Conservation (phyloP, 2,329 filamentous ascomycete species). For the Thielaviopsis populi region DNA sequence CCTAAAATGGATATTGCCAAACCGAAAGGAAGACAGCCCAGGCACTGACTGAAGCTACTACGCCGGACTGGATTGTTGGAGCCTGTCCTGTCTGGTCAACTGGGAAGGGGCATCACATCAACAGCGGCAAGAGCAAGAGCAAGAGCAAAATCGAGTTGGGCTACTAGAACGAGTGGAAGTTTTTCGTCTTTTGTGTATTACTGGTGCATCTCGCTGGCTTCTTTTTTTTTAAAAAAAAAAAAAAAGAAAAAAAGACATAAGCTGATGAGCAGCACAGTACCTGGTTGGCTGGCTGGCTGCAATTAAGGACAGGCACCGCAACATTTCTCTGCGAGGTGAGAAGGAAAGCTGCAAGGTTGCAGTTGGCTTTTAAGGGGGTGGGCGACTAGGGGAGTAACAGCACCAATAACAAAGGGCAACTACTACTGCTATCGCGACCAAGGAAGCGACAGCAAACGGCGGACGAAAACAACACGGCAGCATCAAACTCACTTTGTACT, state of each 20-base stretch:
- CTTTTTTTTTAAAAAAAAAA: no score
- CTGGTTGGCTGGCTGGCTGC: no score
- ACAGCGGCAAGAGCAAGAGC: not conserved
- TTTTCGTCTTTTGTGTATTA: no score
- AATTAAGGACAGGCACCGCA: not conserved
- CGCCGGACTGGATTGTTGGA: not conserved
- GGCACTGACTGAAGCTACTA: not conserved
- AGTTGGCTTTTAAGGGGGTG: slow-evolving; percentile 5
- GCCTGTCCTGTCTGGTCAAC: not conserved
- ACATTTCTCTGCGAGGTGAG: not conserved
- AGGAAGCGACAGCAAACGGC: not conserved
- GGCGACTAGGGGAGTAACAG: not conserved
- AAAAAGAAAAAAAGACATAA: no score
- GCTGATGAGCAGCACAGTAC: no score
- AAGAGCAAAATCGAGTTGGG: no score
- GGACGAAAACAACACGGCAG: not conserved
- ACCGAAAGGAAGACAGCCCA: slow-evolving; percentile 4
- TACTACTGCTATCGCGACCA: not conserved
- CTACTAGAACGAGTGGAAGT: no score
- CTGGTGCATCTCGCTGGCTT: no score
- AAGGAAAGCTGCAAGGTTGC: slow-evolving; percentile 2
- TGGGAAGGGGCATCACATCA: not conserved
- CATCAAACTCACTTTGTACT: not conserved
- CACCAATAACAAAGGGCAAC: not conserved
- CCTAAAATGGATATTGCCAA: not conserved